Conservation (phyloP, 1,284 basidiomycete genomes). For the Apiotrichum veenhuisii region DNA sequence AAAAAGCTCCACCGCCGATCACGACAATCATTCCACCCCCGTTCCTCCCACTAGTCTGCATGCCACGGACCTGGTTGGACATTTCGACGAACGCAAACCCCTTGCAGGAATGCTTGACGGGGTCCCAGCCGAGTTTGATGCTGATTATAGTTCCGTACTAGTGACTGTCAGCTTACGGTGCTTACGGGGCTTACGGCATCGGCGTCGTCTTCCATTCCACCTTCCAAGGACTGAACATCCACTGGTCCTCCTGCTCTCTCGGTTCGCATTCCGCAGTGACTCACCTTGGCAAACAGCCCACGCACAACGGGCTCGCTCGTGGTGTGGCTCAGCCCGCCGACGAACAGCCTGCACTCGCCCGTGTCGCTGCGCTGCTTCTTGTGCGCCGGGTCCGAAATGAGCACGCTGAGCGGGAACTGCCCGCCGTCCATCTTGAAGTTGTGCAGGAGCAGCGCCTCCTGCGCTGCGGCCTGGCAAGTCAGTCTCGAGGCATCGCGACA, state of each 20-base stretch:
- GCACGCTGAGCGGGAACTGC: conserved; percentile 67
- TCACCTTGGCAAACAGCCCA: conserved; percentile 76
- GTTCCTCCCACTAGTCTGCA: not conserved
- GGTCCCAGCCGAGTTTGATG: conserved; percentile 70
- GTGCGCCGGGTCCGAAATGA: conserved; percentile 83
- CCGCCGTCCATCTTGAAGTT: conserved; percentile 64
- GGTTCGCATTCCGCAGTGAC: too few species aligned
- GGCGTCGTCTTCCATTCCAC: too few species aligned
- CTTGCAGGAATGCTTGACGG: conserved; percentile 62
- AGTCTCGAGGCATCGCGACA: not conserved
- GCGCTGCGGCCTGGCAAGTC: conserved; percentile 61
- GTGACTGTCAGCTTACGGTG: conserved; percentile 1
- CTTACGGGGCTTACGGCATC: not conserved
- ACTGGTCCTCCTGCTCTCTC: too few species aligned
- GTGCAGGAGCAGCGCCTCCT: conserved; percentile 72
- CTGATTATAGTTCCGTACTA: conserved; percentile 79
- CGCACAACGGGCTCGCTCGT: conserved; percentile 67
- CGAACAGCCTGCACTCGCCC: conserved; percentile 81
- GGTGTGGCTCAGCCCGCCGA: conserved; percentile 64
- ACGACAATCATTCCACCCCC: too few species aligned
- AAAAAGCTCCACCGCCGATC: too few species aligned
- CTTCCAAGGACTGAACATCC: not conserved
- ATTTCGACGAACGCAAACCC: conserved; percentile 96
- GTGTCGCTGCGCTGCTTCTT: conserved; percentile 84
- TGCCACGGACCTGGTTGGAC: conserved; percentile 62